Evolutionary conservation across 2,329 filamentous ascomycete species (phyloP), one percentile per base, ranked within the genome.

Genomic region (Monosporascus sp.): DNA sequence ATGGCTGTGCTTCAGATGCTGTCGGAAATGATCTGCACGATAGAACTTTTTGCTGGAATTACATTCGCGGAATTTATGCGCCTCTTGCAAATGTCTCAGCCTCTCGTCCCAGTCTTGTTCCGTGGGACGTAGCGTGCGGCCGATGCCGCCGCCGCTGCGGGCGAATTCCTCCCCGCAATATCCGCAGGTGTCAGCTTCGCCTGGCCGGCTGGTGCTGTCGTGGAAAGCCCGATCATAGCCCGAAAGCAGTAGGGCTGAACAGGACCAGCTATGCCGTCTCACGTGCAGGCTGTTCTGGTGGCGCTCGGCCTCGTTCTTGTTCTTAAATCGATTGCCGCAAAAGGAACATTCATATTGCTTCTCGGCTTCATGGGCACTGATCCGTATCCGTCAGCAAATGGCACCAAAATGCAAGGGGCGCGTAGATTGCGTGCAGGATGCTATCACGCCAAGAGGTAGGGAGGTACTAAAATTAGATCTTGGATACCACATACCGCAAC

Each of bases 1-100:
- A 72, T 97, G 94, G 69, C 91, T 97, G 70, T 99, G 94, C 77
- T 97, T 99, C 54, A 99, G 78, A 72, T 99, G 94, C 72, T 99
- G 94, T 55, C 94, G 86, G 78, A 99, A 99, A 70, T 99, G 94
- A 70, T 99, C 94, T 37, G 94, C 94, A 38, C 94, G 84, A 75
- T 89, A 99, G 71, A 99, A 99, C 70, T 97, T 97, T 78, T 99
- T 99, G 61, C 89, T 88, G 65, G 94, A 91, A 70, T 99, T 99
- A 80, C 94, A 99, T 74, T 97, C 94, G 58, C 91, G 85, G 69
- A 96, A 99, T 69, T 99, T 99, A 77, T 99, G 94, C 58, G 91
- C 83, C 63, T 89, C 87, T 66, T 91, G 92, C 51, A 99, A 76
- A 74, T 99, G 94, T 53, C 89, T 87, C 51, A 92, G 85, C 54